Base-by-base conservation (phyloP, 2,329 filamentous ascomycete species). In the Stachybotrys chlorohalonatus region DNA sequence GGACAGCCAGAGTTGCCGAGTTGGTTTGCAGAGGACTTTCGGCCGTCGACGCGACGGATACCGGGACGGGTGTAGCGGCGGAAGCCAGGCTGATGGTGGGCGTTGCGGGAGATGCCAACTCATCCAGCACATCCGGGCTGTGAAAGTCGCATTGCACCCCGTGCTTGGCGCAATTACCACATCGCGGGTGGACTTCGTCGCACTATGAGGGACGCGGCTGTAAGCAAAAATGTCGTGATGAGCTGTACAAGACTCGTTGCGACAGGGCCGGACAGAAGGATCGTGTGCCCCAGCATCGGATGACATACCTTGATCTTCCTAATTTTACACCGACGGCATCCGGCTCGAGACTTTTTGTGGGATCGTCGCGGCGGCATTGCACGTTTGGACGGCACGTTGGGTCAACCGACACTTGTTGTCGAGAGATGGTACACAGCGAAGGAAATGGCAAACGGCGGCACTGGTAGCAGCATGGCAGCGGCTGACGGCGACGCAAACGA, bases 331-430 rank as follows among this genome's bases (percentile, higher is more conserved):
- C 81, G 74, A 58, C 78, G 76, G 62, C 85, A 88, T 49, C 85
- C 85, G 52, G 83, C 79, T 60, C 85, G 78, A 55, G 83, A 86
- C 72, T 87, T 88, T 66, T 85, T 87, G 69, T 88, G 85, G 47
- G 84, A 85, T 66, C 83, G 76, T 63, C 84, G 75, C 32, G 84
- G 83, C 57, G 84, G 81, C 83, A 86, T 86, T 50, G 58, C 67
- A 47, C 15, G 39, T 47, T 24, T 47, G 46, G 46, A n/a, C 16
- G 6, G 6, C 11, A 13, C 7, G 9, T n/a, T 47, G 7, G 46
- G 36, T 42, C 36, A 47, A 47, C 17, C 46, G 16, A 24, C n/a
- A 11, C 46, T 47, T 24, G 11, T n/a, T 8, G 9, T 4, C 7
- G 17, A n/a, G 17, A n/a, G 46, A 24, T n/a, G 46, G 15, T 47